Evolutionary conservation across 345 rosid genomes (phyloP).

Genomic region (Melastoma malabathricum): DNA sequence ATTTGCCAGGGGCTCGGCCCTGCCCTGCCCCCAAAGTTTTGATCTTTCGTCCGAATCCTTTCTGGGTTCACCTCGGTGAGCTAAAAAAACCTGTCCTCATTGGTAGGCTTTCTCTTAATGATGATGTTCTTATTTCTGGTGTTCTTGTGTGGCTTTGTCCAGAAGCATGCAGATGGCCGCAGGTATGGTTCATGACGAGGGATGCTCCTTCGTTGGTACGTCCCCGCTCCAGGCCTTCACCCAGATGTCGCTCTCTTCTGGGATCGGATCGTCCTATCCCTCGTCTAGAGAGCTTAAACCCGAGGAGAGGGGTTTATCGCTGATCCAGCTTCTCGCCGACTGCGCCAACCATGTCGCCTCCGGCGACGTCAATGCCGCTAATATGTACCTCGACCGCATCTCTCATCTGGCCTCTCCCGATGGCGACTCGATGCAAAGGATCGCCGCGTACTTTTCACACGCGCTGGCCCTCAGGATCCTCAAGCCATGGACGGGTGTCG

Average conservation of each 20-base stretch:
- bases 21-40: no score
- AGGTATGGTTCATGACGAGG: slow-evolving; percentile 27
- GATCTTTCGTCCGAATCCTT: no score
- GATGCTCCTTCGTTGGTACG: slow-evolving; percentile 39
- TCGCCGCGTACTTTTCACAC: slow-evolving; percentile 62
- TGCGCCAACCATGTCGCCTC: slow-evolving; percentile 58
- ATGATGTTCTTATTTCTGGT: no score
- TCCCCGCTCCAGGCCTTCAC: slow-evolving; percentile 43
- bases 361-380: slow-evolving; percentile 52
- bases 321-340: slow-evolving; percentile 39
- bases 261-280: slow-evolving; percentile 45
- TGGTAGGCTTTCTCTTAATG: no score
- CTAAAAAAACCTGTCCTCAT: no score
- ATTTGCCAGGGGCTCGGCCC: no score
- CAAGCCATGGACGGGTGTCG: slow-evolving; percentile 58
- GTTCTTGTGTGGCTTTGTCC: no score
- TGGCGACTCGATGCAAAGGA: slow-evolving; percentile 64
- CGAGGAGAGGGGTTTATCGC: slow-evolving; percentile 53
- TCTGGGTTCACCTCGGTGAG: no score
- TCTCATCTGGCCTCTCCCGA: slow-evolving; percentile 56
- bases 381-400: slow-evolving; percentile 43
- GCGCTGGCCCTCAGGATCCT: slow-evolving; percentile 58
- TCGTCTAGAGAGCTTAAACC: slow-evolving; percentile 46
- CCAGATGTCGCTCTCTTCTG: slow-evolving; percentile 48
- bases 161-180: neutral